Conservation (phyloP, 2,329 filamentous ascomycete genomes). For the Sarocladiaceae sp. region DNA sequence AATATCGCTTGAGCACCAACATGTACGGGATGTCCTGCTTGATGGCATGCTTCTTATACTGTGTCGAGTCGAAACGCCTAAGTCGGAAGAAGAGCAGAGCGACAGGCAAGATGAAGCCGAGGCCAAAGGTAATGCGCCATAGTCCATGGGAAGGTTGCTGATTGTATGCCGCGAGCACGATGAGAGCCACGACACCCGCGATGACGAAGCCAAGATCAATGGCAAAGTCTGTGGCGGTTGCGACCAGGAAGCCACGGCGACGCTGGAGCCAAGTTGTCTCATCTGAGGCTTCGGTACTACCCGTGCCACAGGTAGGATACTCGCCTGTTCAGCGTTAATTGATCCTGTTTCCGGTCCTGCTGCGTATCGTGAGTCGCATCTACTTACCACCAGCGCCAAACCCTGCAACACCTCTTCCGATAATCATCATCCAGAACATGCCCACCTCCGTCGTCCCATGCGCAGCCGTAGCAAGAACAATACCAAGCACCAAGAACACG, state of each 20-base stretch:
- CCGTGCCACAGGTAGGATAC: constrained; percentile 24
- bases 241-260: constrained; percentile 24
- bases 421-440: constrained; percentile 48
- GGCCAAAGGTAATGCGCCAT: constrained; percentile 33
- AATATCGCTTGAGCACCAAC: constrained; percentile 21
- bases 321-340: too few relatives aligned
- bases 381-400: constrained; percentile 36
- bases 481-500: constrained; percentile 39
- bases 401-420: constrained; percentile 41
- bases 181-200: constrained; percentile 37
- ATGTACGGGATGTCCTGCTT: constrained; percentile 19
- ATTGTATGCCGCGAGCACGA: constrained; percentile 34
- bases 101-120: constrained; percentile 31
- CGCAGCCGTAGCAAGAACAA: constrained; percentile 38
- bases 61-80: constrained; percentile 45
- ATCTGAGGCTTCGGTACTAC: constrained; percentile 24
- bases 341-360: too few relatives aligned
- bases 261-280: constrained; percentile 20
- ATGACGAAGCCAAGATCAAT: constrained; percentile 31
- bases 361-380: not conserved
- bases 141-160: constrained; percentile 31
- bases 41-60: constrained; percentile 22
- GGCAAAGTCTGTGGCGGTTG: constrained; percentile 40
- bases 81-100: constrained; percentile 51
- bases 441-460: constrained; percentile 35